Conservation (phyloP, 179 eudicot species). For the Heliamphora pulchella region DNA sequence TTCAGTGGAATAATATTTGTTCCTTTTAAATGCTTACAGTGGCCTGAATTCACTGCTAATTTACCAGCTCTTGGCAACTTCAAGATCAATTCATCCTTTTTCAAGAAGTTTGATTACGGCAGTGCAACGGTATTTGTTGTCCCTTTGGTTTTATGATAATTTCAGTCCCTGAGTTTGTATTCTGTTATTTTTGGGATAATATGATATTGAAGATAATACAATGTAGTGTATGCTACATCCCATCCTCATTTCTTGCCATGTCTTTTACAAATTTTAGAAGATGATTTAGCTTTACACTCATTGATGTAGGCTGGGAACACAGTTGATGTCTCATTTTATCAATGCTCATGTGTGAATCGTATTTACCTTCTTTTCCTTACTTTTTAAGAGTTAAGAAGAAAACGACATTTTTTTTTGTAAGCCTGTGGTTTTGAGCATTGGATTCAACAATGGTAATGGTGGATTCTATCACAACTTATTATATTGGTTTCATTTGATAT, state of each 20-base stretch:
- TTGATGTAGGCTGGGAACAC: background rate
- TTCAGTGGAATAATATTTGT: background rate
- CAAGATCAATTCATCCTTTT: conserved; percentile 66
- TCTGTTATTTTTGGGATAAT: background rate
- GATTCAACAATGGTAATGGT: background rate
- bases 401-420: too few species aligned
- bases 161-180: conserved; percentile 3
- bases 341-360: background rate
- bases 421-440: background rate
- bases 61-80: conserved; percentile 52
- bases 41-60: conserved; percentile 63
- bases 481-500: background rate
- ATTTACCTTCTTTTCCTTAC: background rate
- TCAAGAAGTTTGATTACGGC: conserved; percentile 80
- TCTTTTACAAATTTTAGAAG: background rate
- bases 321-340: background rate
- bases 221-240: background rate
- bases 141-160: conserved; percentile 3
- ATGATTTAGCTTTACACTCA: background rate
- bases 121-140: conserved; percentile 53
- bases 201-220: background rate
- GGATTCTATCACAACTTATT: background rate
- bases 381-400: background rate
- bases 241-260: background rate
- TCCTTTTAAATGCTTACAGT: conserved; percentile 36